A percentile compares a stretch with the other conserved stretches of the same genome.
Evolutionary conservation across 192 early-diverging fungal species (phyloP).

Genomic region (Linderina pennispora): DNA sequence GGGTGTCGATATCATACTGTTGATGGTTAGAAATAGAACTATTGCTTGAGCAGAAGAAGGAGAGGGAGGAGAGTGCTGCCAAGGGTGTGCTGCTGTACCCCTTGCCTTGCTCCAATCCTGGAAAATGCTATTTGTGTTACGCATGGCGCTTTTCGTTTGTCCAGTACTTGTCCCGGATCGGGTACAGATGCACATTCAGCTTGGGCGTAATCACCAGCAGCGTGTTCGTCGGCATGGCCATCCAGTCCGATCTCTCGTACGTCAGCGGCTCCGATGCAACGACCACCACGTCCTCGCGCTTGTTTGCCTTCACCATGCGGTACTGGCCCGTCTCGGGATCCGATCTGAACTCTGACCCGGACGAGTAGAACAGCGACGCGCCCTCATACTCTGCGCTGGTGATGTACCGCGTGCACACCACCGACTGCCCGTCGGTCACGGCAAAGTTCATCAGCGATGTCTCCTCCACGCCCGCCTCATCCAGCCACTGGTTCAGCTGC

Average conservation of each 20-base stretch:
- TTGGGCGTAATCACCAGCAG: conserved; percentile 70
- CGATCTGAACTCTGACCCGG: conserved; percentile 59
- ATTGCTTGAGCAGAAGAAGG: no score
- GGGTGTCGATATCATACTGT: no score
- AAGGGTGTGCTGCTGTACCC: no score
- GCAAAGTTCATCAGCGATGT: conserved; percentile 74
- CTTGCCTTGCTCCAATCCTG: no score
- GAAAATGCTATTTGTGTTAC: no score
- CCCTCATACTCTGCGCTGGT: conserved; percentile 61
- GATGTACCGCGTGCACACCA: conserved; percentile 73
- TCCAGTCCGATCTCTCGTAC: conserved; percentile 75
- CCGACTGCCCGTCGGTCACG: conserved; percentile 70
- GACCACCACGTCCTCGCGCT: conserved; percentile 76
- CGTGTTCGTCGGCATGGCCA: conserved; percentile 71
- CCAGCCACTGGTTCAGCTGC: conserved; percentile 64
- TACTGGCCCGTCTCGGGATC: conserved; percentile 60
- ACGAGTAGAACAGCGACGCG: conserved; percentile 73
- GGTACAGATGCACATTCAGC: conserved; percentile 66
- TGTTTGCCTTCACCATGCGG: conserved; percentile 58
- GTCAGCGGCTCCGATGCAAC: conserved; percentile 77
- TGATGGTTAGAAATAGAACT: no score
- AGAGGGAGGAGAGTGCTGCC: no score
- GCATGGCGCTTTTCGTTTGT: no score
- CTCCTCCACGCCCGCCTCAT: conserved; percentile 57
- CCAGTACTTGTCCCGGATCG: conserved; percentile 65